Conservation (phyloP, 441 rosid genomes). For the Gossypium schwendimanii region DNA sequence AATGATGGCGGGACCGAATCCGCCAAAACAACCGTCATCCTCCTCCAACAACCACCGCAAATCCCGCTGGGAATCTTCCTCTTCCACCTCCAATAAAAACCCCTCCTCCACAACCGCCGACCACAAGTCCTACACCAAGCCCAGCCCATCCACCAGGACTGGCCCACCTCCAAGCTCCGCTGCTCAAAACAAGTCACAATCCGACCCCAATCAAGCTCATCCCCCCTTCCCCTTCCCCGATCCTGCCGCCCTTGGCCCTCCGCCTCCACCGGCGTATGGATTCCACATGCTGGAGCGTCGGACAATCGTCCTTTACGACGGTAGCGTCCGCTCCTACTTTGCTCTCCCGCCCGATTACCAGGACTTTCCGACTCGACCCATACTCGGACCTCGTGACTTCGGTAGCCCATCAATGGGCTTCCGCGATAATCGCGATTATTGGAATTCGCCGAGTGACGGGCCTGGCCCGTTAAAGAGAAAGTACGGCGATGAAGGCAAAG, state of each 20-base stretch:
- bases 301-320: conserved; percentile 69
- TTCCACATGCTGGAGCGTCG: conserved; percentile 96
- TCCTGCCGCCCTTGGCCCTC: conserved; percentile 44
- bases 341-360: conserved; percentile 89
- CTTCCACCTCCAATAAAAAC: conserved; percentile 24
- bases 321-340: conserved; percentile 87
- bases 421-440: conserved; percentile 31
- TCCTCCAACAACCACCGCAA: conserved; percentile 36
- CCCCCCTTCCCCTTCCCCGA: conserved; percentile 42
- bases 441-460: conserved; percentile 30
- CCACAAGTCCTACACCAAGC: conserved; percentile 27
- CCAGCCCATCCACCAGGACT: conserved; percentile 35
- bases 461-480: conserved; percentile 52
- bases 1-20: conserved; percentile 55
- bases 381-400: conserved; percentile 34
- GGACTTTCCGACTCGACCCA: conserved; percentile 45
- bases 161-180: conserved; percentile 27
- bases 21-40: conserved; percentile 32
- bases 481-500: conserved; percentile 35
- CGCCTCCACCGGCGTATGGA: conserved; percentile 76
- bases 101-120: conserved; percentile 25
- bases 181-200: conserved; percentile 26
- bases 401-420: conserved; percentile 33
- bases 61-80: conserved; percentile 44
- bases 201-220: conserved; percentile 22